phyloP scores from a whole-genome alignment of 2,329 filamentous ascomycete genomes.

The Colletotrichum spaethianum region DNA sequence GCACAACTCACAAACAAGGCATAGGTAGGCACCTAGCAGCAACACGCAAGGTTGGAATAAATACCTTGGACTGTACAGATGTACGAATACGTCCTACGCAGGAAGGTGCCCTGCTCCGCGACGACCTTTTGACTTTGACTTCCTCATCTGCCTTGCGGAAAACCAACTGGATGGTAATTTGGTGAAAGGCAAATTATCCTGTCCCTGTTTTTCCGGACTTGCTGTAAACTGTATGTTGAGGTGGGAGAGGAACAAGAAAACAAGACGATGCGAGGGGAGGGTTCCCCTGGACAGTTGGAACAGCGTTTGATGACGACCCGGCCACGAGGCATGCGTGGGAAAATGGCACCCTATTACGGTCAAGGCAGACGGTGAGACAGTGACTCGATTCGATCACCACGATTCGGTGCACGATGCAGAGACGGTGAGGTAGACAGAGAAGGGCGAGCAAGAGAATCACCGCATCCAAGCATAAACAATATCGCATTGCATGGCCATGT shows the following conservation, averaged over 20 bases:
- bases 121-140: not conserved
- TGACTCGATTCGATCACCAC: conserved; percentile 12
- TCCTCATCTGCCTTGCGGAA: not conserved
- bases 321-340: conserved; percentile 26
- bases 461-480: conserved; percentile 1
- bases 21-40: too few relatives aligned
- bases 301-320: conserved; percentile 21
- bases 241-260: not conserved
- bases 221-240: not conserved
- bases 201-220: not conserved
- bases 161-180: not conserved
- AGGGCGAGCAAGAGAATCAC: conserved; percentile 1
- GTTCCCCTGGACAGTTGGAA: conserved; percentile 21
- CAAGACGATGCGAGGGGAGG: conserved; percentile 7
- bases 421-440: conserved; percentile 15
- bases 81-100: not conserved
- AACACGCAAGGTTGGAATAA: not conserved
- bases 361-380: conserved; percentile 28
- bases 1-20: not conserved
- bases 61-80: not conserved
- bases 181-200: conserved; percentile 1
- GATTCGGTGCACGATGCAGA: conserved; percentile 23
- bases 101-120: not conserved
- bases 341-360: conserved; percentile 15
- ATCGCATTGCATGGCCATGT: conserved; percentile 26